phyloP scores from a whole-genome alignment of 225 moss, liverwort and hornwort species.

The Ulota crispa region DNA sequence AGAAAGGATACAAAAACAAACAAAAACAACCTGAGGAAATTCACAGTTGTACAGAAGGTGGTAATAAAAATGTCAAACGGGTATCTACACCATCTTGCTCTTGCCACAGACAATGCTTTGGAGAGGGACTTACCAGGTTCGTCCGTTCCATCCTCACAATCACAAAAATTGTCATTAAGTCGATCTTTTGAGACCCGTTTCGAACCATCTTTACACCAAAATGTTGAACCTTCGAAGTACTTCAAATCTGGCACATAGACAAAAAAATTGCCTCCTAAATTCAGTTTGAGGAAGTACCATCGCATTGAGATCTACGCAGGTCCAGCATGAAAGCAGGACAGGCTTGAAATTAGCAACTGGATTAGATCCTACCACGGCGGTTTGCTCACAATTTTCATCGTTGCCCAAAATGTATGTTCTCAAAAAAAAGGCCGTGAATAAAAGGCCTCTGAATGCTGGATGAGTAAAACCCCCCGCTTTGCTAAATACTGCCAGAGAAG shows the following conservation, averaged over 20 bases:
- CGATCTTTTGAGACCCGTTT: constrained; percentile 67
- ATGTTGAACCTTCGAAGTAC: constrained; percentile 73
- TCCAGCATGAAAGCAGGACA: constrained; percentile 5
- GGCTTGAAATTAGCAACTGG: neutral
- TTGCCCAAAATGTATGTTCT: constrained; percentile 10
- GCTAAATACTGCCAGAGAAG: neutral
- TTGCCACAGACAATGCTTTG: constrained; percentile 9
- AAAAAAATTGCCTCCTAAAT: constrained; percentile 5
- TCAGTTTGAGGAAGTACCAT: constrained; percentile 3
- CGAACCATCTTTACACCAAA: constrained; percentile 84
- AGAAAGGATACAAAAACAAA: neutral
- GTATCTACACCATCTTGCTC: neutral
- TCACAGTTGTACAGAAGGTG: constrained; percentile 3
- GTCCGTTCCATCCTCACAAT: constrained; percentile 96
- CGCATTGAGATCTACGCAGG: neutral
- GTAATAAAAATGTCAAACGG: constrained; percentile 18
- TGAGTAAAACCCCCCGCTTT: neutral
- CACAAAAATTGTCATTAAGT: constrained; percentile 93
- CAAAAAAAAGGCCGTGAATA: neutral
- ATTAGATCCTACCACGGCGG: neutral
- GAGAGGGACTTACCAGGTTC: constrained; percentile 70
- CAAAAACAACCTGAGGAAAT: constrained; percentile 12
- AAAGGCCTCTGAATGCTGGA: neutral
- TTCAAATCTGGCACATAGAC: constrained; percentile 66
- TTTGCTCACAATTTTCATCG: neutral